phyloP scores from a whole-genome alignment of 495 filamentous ascomycete genomes.

The Hypoxylon fuscum region DNA sequence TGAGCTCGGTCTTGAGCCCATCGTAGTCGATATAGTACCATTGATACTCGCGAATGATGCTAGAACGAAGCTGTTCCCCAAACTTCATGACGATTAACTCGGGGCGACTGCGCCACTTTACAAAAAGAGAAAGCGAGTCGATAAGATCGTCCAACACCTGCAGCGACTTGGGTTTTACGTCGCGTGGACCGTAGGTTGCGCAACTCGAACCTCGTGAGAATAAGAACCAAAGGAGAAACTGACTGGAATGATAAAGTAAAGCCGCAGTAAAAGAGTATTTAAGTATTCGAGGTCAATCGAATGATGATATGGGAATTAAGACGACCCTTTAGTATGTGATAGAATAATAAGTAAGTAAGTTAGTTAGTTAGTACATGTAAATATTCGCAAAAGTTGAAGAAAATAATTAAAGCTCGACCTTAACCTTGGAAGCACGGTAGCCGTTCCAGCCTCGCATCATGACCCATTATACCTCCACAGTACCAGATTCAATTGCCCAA shows the following conservation, averaged over 20 bases:
- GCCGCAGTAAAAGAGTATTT: background rate
- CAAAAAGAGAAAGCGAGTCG: constrained; percentile 44
- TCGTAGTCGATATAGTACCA: constrained; percentile 99
- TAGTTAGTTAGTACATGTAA: no score
- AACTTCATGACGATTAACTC: constrained; percentile 75
- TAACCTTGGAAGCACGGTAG: constrained; percentile 18
- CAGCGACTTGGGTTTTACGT: constrained; percentile 10
- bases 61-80: constrained; percentile 92
- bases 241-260: background rate
- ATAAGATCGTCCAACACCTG: background rate
- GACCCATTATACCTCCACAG: constrained; percentile 3
- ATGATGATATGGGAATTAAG: constrained; percentile 2
- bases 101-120: constrained; percentile 44
- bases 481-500: constrained; percentile 31
- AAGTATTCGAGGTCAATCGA: constrained; percentile 7
- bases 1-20: constrained; percentile 86
- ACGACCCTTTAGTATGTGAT: constrained; percentile 8
- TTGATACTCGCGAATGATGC: constrained; percentile 92
- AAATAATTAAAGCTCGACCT: constrained; percentile 9
- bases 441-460: constrained; percentile 11
- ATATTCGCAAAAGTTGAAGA: constrained; percentile 9
- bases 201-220: background rate
- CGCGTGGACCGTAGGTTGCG: background rate
- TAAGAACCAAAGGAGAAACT: background rate
- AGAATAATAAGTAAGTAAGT: constrained; percentile 13